Base-by-base conservation (phyloP, 352 stramenopile genomes). In the Phytopythium cucurbitacearum region DNA sequence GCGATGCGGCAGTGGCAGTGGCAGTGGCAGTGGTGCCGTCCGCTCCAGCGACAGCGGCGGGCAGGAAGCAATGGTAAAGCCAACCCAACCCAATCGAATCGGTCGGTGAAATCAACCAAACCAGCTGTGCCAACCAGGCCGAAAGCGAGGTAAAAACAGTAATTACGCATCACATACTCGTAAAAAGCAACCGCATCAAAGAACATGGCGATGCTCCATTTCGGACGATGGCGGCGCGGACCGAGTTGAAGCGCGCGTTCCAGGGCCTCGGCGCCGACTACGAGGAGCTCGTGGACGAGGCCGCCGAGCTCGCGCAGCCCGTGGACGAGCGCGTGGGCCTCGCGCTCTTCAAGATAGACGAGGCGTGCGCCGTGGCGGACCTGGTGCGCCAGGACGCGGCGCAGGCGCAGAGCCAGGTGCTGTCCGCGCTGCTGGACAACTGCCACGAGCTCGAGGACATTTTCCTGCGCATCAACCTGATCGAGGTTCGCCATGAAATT, bases 341-440 rank as follows among this genome's bases (percentile, higher is more conserved):
- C 33, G 79, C 80, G 39, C 67, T 91, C 10, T 92, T 91, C 59
- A 92, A 91, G 66, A 87, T 91, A 50, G 82, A 92, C 56, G 79
- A 92, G 58, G 77, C 77, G 3, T 83, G 64, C 16, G 73, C 68
- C 3, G 71, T 68, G 13, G 55, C 76, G 9, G 80, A 87, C 41
- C 36, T 60, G 34, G 49, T 91, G 60, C 76, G 67, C 40, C 58
- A 68, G 53, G 80, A 90, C 41, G 67, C 75, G 32, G 62, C 67
- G 41, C 68, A 77, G 49, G 56, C 68, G 13, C 73, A 87, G 15
- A 56, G 76, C 39, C 54, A 74, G 43, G 56, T 90, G 35, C 61
- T 91, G 59, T 61, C 64, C 11, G 65, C 79, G 40, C 66, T 93
- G 33, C 34, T 89, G 38, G 68, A 54, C 45, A 91, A 89, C 49